Evolutionary conservation across 1,139 yeast genomes (phyloP), one percentile per base, ranked within the genome.

Genomic region (Suhomyces choctaworum): DNA sequence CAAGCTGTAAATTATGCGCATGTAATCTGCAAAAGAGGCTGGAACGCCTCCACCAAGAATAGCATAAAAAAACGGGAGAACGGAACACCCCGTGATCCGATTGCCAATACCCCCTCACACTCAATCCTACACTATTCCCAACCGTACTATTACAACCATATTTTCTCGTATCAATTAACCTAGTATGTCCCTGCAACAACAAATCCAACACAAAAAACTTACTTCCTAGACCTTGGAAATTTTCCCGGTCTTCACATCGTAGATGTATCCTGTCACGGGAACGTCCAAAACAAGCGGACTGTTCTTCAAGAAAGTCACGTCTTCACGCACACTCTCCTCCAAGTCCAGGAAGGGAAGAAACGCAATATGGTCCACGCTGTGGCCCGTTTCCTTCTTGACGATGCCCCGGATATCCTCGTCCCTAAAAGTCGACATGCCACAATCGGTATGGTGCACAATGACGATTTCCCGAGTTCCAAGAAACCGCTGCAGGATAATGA

Each of bases 401-500:
- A 57, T 50, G 3, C 35, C 41, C 30, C 64, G 52, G 24, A 68
- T 44, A 5, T 47, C 45, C 4, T 51, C 54, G 32, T 66, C 70
- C 4, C 41, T 44, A 41, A 67, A 66, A 1, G 71, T 67, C 32
- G 67, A 50, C 73, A 67, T 70, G 3, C 71, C 70, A 47, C 71
- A 65, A 42, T 64, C 70, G 9, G 70, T 63, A 37, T 64, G 71
- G 44, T 69, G 74, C 31, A 68, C 45, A 15, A 68, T 55, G 6
- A 67, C 60, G 22, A 66, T 59, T 43, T 68, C 73, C 32, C 56
- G 47, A 5, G 74, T 68, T 7, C 69, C 70, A 37, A 59, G 54
- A 25, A 59, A 44, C 27, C 52, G 40, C 39, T 62, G 66, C 9
- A 72, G 66, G 33, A 68, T 68, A 11, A 67, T 60, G 13, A 68